Base-by-base conservation (phyloP, 2,329 filamentous ascomycete species). In the Chrysoporthe cubensis region DNA sequence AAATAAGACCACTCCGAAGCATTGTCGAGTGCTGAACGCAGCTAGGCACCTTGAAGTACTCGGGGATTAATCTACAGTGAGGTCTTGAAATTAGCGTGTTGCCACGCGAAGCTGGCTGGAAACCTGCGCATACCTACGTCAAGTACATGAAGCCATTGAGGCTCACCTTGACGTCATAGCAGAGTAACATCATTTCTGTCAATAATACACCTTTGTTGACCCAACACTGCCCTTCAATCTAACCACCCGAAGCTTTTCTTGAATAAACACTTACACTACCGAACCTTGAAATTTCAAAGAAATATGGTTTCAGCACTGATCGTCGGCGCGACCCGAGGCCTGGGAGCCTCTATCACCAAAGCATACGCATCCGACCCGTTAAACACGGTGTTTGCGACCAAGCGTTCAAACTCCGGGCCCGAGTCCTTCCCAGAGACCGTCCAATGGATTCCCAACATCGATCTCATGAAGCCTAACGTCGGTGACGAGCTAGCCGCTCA, bases 281-380 rank as follows among this genome's bases (percentile, higher is more conserved):
- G 2, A n/a, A 7, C 42, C 14, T 2, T 16, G 26, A 21, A 9
- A 8, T 13, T 2, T 32, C 4, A 11, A 21, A 62, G 9, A 62
- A 75, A 40, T 54, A 84, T 84, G 82, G 71, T 80, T 21, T 83
- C 81, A 46, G 79, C 90, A 44, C 83, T 92, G 2, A 82, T 93
- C 40, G 81, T 93, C 40, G 90, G 90, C 60, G 90, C 88, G 3
- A 92, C 89, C 1, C 84, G 90, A 54, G 90, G 90, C 64, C 83
- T 92, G 3, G 90, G 90, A 3, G 86, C 85, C 61, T 85, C 86
- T 21, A 81, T 92, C 40, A 82, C 82, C 42, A 85, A 86, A 71
- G 78, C 83, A 60, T 92, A 92, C 73, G 82, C 85, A 32, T 76
- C 80, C 2, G 74, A 82, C 18, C 73, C 76, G 13, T 76, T 78